Evolutionary conservation across 805 yeast genomes (phyloP).

Genomic region (Metschnikowia matae): DNA sequence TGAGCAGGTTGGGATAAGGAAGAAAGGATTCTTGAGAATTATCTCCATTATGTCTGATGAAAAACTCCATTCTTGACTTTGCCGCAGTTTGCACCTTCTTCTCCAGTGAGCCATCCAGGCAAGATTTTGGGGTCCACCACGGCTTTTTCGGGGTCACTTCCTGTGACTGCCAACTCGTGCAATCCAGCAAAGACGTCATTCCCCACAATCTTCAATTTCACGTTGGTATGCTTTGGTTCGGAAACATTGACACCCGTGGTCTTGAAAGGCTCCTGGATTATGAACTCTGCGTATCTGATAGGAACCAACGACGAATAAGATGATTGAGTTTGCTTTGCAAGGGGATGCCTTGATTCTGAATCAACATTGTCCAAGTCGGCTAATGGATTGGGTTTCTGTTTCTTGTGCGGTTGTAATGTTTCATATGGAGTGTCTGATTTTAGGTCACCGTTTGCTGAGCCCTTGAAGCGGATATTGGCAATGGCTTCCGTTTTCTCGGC

Average conservation of each 20-base stretch:
- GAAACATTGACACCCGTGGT: constrained; percentile 8
- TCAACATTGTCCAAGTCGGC: background rate
- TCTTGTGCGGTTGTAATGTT: constrained; percentile 23
- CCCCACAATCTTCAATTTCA: constrained; percentile 49
- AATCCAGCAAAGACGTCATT: constrained; percentile 75
- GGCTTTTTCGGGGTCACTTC: constrained; percentile 26
- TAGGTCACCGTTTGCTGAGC: constrained; percentile 38
- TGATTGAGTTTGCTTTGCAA: constrained; percentile 10
- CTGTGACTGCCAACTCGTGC: constrained; percentile 53
- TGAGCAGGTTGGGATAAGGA: constrained; percentile 8
- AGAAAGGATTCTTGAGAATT: background rate
- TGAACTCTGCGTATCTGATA: constrained; percentile 48
- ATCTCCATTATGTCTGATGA: background rate
- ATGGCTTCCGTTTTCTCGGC: constrained; percentile 30
- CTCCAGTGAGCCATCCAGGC: constrained; percentile 81
- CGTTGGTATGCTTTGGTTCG: constrained; percentile 15
- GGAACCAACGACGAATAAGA: constrained; percentile 56
- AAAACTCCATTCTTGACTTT: constrained; percentile 18
- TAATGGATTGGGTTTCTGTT: constrained; percentile 13
- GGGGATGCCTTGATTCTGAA: background rate
- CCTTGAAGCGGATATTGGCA: constrained; percentile 62
- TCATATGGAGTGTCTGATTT: constrained; percentile 38
- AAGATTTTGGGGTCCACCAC: constrained; percentile 49
- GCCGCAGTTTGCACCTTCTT: constrained; percentile 56
- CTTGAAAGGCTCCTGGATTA: constrained; percentile 30